Base-by-base conservation (phyloP, 2,329 filamentous ascomycete species). In the Hypoxylon sp. region DNA sequence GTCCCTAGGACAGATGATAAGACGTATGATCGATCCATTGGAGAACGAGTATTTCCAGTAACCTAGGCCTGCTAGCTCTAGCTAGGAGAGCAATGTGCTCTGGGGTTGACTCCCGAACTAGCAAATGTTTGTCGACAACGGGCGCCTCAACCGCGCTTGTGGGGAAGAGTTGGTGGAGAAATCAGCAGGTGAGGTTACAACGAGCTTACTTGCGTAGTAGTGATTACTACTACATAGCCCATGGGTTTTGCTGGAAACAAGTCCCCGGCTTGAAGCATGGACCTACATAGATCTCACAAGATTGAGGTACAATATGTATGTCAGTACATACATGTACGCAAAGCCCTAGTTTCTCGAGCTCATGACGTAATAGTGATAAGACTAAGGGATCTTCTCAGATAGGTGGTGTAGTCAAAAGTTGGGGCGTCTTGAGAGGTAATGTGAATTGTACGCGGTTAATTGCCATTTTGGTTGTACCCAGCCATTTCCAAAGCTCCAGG, bases 151-250 rank as follows among this genome's bases (percentile, higher is more conserved):
- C 66, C 63, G 27, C 60, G 60, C 62, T 59, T 65, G 62, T 69
- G 62, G 65, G 53, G 62, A 69, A 67, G 56, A 62, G 32, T 51
- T 52, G 60, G 67, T 65, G 63, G 63, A 59, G 67, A 65, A 58
- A 44, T 24, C 31, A 63, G 51, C 39, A 31, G 29, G 21, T 52
- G 48, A 67, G 46, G 62, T 71, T 70, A 27, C 68, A 70, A 46
- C 42, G 58, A 62, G 64, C 67, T 64, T 60, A 61, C 64, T 57
- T 55, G 56, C 60, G 44, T 61, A 44, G 46, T 48, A 67, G 44
- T 31, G 32, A 39, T 52, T 62, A 55, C 39, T 56, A 47, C 32
- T 44, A 52, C 27, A 27, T 57, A 13, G 47, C 17, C 52, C 46
- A 32, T 58, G 39, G 52, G 52, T 27, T 46, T 58, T 58, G 64